Evolutionary conservation across 2,329 filamentous ascomycete species (phyloP), one percentile per base, ranked within the genome.

Genomic region (Trichophyton benhamiae): DNA sequence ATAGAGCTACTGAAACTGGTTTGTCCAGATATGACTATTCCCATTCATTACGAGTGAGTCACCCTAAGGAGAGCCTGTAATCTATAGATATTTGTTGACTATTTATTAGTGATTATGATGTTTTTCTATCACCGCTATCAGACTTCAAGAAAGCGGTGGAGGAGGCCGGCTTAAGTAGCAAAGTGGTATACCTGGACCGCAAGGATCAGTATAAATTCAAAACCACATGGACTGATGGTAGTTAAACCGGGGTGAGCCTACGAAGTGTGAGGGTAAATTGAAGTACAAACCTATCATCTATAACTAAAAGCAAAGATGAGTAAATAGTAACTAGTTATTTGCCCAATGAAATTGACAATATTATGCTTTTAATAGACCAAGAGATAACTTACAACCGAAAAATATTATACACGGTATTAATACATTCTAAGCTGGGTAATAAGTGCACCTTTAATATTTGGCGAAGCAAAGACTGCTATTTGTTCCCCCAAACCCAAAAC

Each of bases 401-500:
- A 1, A 53, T 55, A 36, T 55, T 36, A 55, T 55, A 55, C 49
- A 55, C 8, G 13, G 9, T 55, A 55, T 27, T 4, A 36, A 36
- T 55, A 49, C 52, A 53, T 53, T 30, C 25, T 33, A 27, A 36
- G 11, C 9, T 1, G 25, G 9, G n/a, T 2, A 8, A 8, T 20
- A 15, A 38, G 11, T 11, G n/a, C n/a, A 2, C 27, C 15, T 9
- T 6, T 36, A 25, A 57, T 67, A 67, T 60, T 66, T 69, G 3
- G 71, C 67, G 68, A 97, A 92, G 59, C 91, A 91, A 42, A 99
- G 77, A 60, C 85, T 91, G 48, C 92, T 91, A 76, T 99, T 99
- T 0, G 92, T 97, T 15, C 94, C 94, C 9, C 94, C 94, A 76
- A 99, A 99, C 0, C 94, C 94, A 76, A 99, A 99, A 72, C 92